phyloP scores from a whole-genome alignment of 1,139 yeast genomes.

The Yamadazyma diospyri region DNA sequence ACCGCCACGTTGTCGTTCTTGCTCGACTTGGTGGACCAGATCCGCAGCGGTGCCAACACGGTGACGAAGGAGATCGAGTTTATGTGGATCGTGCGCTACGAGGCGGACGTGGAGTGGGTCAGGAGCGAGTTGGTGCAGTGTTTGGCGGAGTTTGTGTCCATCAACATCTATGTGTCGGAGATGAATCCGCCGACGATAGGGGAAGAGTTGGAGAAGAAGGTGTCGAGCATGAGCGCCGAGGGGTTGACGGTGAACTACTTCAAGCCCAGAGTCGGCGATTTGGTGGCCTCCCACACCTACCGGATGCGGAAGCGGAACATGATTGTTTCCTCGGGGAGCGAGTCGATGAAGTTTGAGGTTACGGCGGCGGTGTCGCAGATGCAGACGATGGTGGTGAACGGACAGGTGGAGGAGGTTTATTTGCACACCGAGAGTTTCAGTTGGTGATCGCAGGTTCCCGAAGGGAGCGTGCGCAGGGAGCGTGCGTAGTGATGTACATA shows the following conservation, averaged over 20 bases:
- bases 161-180: slow-evolving; percentile 25
- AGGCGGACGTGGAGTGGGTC: slow-evolving; percentile 45
- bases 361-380: slow-evolving; percentile 41
- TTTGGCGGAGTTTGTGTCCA: slow-evolving; percentile 23
- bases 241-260: slow-evolving; percentile 19
- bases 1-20: slow-evolving; percentile 53
- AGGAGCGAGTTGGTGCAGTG: slow-evolving; percentile 34
- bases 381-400: slow-evolving; percentile 31
- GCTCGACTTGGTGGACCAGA: slow-evolving; percentile 19
- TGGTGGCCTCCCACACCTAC: slow-evolving; percentile 18
- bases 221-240: not conserved
- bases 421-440: slow-evolving; percentile 60
- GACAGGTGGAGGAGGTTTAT: slow-evolving; percentile 47
- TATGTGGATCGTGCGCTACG: slow-evolving; percentile 46
- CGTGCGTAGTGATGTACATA: not conserved
- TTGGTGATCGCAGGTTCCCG: no score
- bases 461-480: no score
- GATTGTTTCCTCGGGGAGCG: slow-evolving; percentile 52
- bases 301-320: slow-evolving; percentile 38
- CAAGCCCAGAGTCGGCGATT: slow-evolving; percentile 32
- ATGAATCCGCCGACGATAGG: not conserved
- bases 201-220: not conserved
- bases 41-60: slow-evolving; percentile 13
- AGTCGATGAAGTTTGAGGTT: slow-evolving; percentile 40
- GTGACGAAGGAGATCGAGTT: slow-evolving; percentile 34